Conservation (phyloP, 164 flowering plant species). For the Magnolia sinica region DNA sequence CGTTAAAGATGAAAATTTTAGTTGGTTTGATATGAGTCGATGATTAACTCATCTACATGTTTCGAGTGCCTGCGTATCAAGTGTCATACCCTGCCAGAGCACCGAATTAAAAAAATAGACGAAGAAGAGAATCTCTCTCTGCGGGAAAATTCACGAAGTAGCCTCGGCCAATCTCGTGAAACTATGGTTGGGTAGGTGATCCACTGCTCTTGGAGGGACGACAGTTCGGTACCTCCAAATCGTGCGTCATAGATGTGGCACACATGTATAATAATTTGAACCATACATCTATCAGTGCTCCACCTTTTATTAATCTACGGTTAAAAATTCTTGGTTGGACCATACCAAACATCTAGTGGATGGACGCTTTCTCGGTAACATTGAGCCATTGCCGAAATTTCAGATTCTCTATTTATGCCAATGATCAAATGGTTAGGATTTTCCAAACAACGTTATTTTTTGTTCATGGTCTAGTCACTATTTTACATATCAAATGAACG, state of each 20-base stretch:
- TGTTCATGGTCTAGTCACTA: neutral
- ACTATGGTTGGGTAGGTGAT: neutral
- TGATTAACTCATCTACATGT: no score
- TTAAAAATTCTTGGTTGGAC: no score
- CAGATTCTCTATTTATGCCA: no score
- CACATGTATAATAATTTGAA: neutral
- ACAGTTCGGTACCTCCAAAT: neutral
- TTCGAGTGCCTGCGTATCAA: neutral
- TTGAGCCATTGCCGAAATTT: neutral
- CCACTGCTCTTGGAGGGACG: neutral
- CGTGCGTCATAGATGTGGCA: neutral
- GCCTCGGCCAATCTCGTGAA: neutral
- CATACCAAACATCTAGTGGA: no score
- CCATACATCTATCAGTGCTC: neutral
- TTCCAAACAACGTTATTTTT: neutral
- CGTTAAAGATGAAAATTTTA: no score
- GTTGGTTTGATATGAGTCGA: no score
- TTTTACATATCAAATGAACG: neutral
- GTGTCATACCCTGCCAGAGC: neutral
- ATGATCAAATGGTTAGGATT: neutral
- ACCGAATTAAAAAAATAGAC: neutral
- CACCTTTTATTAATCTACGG: no score
- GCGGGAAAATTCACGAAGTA: neutral
- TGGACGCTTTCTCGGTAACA: no score
- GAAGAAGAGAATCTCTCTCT: neutral